phyloP scores from a whole-genome alignment of 1,284 basidiomycete species.

The Butyriboletus appendiculatus region DNA sequence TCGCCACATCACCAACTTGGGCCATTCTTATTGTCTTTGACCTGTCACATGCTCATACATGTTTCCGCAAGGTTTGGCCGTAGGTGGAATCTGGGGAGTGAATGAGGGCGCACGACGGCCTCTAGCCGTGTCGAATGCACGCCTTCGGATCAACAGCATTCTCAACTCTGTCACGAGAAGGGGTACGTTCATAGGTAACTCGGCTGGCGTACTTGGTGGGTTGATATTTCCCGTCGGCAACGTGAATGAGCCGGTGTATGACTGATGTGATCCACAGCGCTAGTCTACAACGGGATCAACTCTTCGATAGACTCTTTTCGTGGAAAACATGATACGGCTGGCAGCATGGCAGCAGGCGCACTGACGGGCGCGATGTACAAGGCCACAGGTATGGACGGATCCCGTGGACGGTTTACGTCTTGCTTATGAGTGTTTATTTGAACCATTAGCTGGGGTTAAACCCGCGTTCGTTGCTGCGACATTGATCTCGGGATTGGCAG shows the following conservation, averaged over 20 bases:
- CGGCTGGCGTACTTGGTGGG: constrained; percentile 93
- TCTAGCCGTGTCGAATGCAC: constrained; percentile 78
- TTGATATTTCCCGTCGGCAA: constrained; percentile 42
- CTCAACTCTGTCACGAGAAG: constrained; percentile 96
- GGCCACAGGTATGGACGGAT: constrained; percentile 75
- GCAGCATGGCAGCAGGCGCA: constrained; percentile 91
- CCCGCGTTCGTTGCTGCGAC: constrained; percentile 88
- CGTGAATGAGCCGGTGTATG: constrained; percentile 21
- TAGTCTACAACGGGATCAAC: constrained; percentile 97
- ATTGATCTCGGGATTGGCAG: constrained; percentile 86
- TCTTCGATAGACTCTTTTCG: constrained; percentile 89
- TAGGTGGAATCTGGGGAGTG: constrained; percentile 95
- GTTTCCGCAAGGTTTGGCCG: constrained; percentile 77
- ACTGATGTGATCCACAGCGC: constrained; percentile 54
- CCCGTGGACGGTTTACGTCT: constrained; percentile 34
- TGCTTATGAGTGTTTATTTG: constrained; percentile 36
- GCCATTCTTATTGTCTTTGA: constrained; percentile 69
- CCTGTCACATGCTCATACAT: constrained; percentile 70
- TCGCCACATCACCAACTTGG: constrained; percentile 50
- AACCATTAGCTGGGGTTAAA: constrained; percentile 78
- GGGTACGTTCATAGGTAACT: constrained; percentile 98
- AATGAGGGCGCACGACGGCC: constrained; percentile 92
- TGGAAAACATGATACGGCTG: constrained; percentile 89
- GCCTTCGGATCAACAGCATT: constrained; percentile 94
- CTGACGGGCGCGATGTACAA: constrained; percentile 93